Evolutionary conservation across 192 early-diverging fungal species (phyloP), one percentile per base, ranked within the genome.

Genomic region (Coemansia sp.): DNA sequence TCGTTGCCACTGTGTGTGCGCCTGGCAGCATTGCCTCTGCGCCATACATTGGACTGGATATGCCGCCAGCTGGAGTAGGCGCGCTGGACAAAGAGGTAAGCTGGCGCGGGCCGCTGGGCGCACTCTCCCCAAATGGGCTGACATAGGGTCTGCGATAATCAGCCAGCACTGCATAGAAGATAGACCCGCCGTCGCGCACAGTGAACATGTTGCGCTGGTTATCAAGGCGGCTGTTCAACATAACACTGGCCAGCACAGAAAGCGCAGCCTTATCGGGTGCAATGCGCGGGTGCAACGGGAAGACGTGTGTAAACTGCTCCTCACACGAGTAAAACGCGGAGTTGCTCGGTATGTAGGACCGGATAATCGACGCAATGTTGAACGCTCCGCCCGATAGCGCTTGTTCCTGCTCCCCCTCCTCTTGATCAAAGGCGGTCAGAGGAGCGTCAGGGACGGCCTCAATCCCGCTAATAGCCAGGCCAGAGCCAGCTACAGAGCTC

Each of bases 131-230:
- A 68, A 82, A 82, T 20, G 75, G 80, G 38, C 53, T 77, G 32
- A 64, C 60, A 29, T 74, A 71, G 13, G 80, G 69, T n/a, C 68
- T 69, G 39, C 80, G 71, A 44, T 68, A 68, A 2, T 71, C 61
- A 13, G 68, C 68, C 24, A 82, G 64, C 44, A 66, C 53, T 2
- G 76, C 80, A 19, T 78, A 83, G 51, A 83, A 83, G 1, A 83
- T 75, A 22, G 76, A 71, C 27, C 55, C 44, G 11, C 70, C 70
- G 20, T 83, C 80, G 72, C 80, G 80, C 42, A 83, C 80, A 68
- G 75, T 77, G 45, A 83, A 83, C 80, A 83, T 83, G 60, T 71
- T 72, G 55, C 60, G 62, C 65, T 75, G 69, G 69, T 83, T 83
- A 1, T 58, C 62, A 1, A 83, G 59, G n/a, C 75, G 76, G 59